Evolutionary conservation across 352 stramenopile genomes (phyloP).

Genomic region (Aphanomyces euteiches): DNA sequence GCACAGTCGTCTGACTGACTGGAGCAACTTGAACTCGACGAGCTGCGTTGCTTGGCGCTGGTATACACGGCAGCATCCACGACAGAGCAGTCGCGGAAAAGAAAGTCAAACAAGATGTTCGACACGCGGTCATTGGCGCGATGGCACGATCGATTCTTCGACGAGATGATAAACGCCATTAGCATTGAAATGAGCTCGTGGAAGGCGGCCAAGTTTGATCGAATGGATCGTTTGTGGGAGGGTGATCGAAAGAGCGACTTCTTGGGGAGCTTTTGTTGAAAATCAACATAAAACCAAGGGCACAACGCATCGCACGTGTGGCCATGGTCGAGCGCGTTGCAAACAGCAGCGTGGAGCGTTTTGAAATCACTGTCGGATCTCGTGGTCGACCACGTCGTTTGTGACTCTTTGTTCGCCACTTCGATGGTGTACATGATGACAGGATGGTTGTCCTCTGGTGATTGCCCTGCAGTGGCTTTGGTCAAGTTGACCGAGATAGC

Average conservation of each 20-base stretch:
- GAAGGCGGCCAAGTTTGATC: not conserved
- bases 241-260: not conserved
- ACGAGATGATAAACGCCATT: not conserved
- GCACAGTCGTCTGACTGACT: not conserved
- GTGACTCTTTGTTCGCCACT: slow-evolving; percentile 3
- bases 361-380: not conserved
- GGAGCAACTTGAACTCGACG: not conserved
- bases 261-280: slow-evolving; percentile 19
- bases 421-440: slow-evolving; percentile 3
- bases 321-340: not conserved
- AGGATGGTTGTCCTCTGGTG: not conserved
- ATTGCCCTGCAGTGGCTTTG: not conserved
- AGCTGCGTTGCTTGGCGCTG: not conserved
- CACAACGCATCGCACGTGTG: slow-evolving; percentile 9
- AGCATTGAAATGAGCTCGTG: not conserved
- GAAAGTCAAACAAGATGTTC: not conserved
- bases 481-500: slow-evolving; percentile 5
- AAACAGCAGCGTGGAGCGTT: not conserved
- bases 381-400: not conserved
- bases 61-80: not conserved
- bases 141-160: slow-evolving; percentile 12
- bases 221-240: not conserved
- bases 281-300: slow-evolving; percentile 9
- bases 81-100: not conserved
- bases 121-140: not conserved